These are phyloP conservation scores for Amyloporia xantha DNA, from an alignment of 768 basidiomycete genomes.

Conservation along the genomic window DNA sequence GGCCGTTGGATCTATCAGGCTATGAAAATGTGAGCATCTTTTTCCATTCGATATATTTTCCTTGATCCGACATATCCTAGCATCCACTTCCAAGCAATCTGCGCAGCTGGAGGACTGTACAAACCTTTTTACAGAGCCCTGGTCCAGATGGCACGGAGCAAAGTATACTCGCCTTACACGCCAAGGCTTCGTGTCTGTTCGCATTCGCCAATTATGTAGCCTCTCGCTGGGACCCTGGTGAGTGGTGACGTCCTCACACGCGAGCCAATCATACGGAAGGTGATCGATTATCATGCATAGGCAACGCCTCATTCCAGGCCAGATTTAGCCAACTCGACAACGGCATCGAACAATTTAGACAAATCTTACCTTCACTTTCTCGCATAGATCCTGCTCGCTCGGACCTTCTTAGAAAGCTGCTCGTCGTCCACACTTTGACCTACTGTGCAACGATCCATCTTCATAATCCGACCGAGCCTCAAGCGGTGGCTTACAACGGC, in stretches of 20 bases:
- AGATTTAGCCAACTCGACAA: slow-evolving; percentile 22
- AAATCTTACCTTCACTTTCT: slow-evolving; percentile 16
- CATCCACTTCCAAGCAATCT: slow-evolving; percentile 33
- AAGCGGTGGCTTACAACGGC: slow-evolving; percentile 9
- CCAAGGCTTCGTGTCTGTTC: slow-evolving; percentile 53
- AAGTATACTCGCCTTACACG: slow-evolving; percentile 36
- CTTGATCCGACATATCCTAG: no score
- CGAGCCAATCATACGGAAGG: no score
- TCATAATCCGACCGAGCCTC: slow-evolving; percentile 17
- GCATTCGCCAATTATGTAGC: slow-evolving; percentile 51
- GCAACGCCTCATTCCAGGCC: slow-evolving; percentile 15
- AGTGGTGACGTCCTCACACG: slow-evolving; percentile 3
- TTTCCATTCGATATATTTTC: no score
- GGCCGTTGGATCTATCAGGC: slow-evolving; percentile 31
- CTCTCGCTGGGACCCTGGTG: slow-evolving; percentile 31
- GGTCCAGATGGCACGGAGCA: slow-evolving; percentile 24
- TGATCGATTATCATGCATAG: no score
- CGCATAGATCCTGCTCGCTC: slow-evolving; percentile 8
- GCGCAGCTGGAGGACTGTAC: slow-evolving; percentile 34
- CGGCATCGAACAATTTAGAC: slow-evolving; percentile 24
- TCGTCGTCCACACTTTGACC: slow-evolving; percentile 21
- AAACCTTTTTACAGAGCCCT: slow-evolving; percentile 37
- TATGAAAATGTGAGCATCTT: slow-evolving; percentile 25
- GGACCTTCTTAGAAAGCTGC: slow-evolving; percentile 15
- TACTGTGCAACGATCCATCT: slow-evolving; percentile 25